Base-by-base conservation (phyloP, 768 basidiomycete genomes). In the Lactifluus piperatus region DNA sequence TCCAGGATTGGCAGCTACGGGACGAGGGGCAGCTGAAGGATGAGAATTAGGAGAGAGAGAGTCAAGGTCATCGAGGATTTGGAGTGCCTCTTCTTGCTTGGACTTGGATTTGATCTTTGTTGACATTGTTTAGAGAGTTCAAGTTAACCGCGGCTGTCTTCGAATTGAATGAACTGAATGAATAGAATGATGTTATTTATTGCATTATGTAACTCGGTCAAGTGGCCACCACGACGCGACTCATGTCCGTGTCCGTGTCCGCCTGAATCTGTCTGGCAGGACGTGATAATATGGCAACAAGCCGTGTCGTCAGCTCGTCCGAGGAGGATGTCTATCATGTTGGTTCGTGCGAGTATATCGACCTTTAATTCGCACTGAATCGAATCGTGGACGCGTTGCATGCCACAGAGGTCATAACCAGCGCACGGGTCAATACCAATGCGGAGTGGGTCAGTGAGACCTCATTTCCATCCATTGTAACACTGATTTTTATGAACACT, bases 61-160 rank as follows among this genome's bases (percentile, higher is more conserved):
- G 70, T 98, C 94, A 50, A 98, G 87, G 69, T 95, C 93, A 68
- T 97, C 92, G 46, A 98, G 85, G 73, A 98, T 86, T 68, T 86
- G 87, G 22, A 94, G 84, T 22, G 91, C 95, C 71, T 98, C 94
- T 68, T 88, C 80, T 60, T 88, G 83, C 69, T 89, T 91, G 29
- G 86, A 85, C 73, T 87, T 90, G 48, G 84, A 73, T 70, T 78
- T 80, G 29, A 70, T 67, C 34, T 74, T 34, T 74, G 77, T 78
- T 4, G 51, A 48, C 50, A 54, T n/a, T 30, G 49, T 27, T 18
- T 18, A 39, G 16, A 18, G 7, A n/a, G n/a, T n/a, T n/a, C n/a
- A n/a, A n/a, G n/a, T n/a, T n/a, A n/a, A n/a, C n/a, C n/a, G n/a
- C n/a, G n/a, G n/a, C n/a, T n/a, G n/a, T n/a, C n/a, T n/a, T n/a